Percentiles rank a stretch among this genome's conserved stretches.
Conservation (phyloP, 352 stramenopile species). For the Globisporangium megalacanthum region DNA sequence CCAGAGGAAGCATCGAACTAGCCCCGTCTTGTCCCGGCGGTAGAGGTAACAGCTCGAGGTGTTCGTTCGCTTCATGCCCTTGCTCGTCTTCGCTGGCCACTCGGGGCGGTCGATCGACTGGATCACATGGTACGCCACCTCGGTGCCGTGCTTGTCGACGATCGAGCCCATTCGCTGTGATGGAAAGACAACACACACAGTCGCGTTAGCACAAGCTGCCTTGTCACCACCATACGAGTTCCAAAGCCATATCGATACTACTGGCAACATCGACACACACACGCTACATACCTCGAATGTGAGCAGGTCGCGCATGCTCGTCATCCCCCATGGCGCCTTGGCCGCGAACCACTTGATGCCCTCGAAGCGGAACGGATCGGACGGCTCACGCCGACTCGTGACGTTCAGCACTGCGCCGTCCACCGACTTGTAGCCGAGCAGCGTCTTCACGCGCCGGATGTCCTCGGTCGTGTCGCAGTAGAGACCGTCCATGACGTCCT, state of each 20-base stretch:
- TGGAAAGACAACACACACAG: background rate
- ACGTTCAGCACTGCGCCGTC: constrained; percentile 25
- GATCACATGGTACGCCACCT: constrained; percentile 34
- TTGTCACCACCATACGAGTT: too few species aligned
- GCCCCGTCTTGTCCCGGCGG: constrained; percentile 5
- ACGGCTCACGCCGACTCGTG: constrained; percentile 20
- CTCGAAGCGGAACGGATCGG: constrained; percentile 33
- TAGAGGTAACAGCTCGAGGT: constrained; percentile 36
- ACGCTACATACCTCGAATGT: too few species aligned
- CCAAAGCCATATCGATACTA: too few species aligned
- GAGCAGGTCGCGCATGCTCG: constrained; percentile 29
- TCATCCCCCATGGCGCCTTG: constrained; percentile 24
- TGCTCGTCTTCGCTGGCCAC: constrained; percentile 27
- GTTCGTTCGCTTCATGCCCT: constrained; percentile 25
- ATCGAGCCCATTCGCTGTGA: constrained; percentile 24
- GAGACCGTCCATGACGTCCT: constrained; percentile 37
- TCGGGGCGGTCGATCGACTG: constrained; percentile 36
- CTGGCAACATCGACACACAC: too few species aligned
- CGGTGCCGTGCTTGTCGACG: constrained; percentile 19
- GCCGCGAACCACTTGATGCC: constrained; percentile 43
- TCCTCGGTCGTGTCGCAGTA: constrained; percentile 41
- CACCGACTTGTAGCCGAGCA: constrained; percentile 27
- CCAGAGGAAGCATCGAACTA: constrained; percentile 23
- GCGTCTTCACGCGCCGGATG: constrained; percentile 23
- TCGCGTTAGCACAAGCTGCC: too few species aligned